Percentiles rank a stretch among this genome's conserved stretches.
These are phyloP conservation scores for Ceratocystis eucalypticola DNA, from an alignment of 2,329 filamentous ascomycete species.

Conservation along the genomic window DNA sequence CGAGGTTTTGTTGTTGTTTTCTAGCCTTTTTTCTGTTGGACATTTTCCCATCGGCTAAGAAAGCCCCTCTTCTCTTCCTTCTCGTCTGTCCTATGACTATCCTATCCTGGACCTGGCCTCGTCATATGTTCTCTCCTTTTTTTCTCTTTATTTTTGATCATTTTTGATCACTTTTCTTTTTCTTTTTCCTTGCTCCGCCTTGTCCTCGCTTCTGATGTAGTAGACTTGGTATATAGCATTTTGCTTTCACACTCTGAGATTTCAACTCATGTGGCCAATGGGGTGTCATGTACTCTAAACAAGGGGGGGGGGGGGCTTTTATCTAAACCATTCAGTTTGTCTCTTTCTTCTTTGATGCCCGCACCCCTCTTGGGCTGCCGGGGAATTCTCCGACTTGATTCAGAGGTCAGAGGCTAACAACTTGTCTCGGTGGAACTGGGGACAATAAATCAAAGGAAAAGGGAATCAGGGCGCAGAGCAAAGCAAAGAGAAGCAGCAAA, in stretches of 20 bases:
- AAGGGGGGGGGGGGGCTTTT: background rate
- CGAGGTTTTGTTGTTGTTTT: background rate
- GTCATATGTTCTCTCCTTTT: background rate
- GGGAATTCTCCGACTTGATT: constrained; percentile 4
- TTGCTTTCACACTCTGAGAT: too few relatives aligned
- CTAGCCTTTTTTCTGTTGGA: background rate
- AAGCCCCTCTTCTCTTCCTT: background rate
- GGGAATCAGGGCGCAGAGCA: background rate
- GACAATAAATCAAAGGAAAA: background rate
- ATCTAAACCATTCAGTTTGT: background rate
- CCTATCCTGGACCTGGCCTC: too few relatives aligned
- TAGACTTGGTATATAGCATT: background rate
- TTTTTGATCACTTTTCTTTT: background rate
- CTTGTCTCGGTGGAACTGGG: background rate
- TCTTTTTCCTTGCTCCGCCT: background rate
- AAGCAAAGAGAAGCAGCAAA: too few relatives aligned
- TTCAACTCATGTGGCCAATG: too few relatives aligned
- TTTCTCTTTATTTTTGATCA: background rate
- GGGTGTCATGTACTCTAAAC: background rate
- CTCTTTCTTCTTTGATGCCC: background rate
- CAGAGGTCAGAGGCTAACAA: background rate
- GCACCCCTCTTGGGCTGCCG: background rate
- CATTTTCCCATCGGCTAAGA: too few relatives aligned
- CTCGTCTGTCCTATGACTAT: background rate
- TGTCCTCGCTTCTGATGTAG: background rate